Evolutionary conservation across 257 asterid species (phyloP), one percentile per base, ranked within the genome.

Genomic region (Nicotiana sylvestris): DNA sequence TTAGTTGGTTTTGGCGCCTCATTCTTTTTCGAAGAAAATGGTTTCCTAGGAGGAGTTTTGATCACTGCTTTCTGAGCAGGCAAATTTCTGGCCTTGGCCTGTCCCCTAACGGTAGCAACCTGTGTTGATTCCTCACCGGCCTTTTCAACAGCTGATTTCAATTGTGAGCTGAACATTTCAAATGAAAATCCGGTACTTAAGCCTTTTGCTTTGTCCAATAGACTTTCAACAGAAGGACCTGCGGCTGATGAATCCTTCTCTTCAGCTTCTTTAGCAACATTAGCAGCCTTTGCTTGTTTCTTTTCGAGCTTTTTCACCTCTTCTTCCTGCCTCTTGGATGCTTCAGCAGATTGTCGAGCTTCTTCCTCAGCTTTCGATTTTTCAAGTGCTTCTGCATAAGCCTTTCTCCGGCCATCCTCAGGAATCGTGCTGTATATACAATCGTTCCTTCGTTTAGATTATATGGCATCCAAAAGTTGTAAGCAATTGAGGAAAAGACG

Each of bases 351-450:
- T 87, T 87, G 85, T 53, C 89, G 92, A 81, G 97, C 93, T 88
- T 94, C 98, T 91, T 88, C 93, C 89, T 92, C 95, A 3, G 92
- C 91, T 81, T 89, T 86, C 56, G 87, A 90, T 80, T 92, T 89
- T 58, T 86, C 92, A 27, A 90, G 81, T 83, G 94, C 84, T 84
- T 95, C 98, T 0, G 93, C 87, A 66, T 92, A 95, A n/a, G 91
- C 92, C 89, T 94, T 93, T 87, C 99, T 88, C 86, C 99, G 89
- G 27, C 89, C 87, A 61, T 96, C 99, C 90, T 88, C 99, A 8
- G 97, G 98, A 72, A 96, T 92, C 39, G 77, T 86, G 82, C 99
- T 94, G 94, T 74, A 83, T 78, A 43, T 25, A 85, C 81, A 21
- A 55, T 32, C 56, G 57, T 58, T 76, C 57, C 21, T 30, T 56